Conservation (phyloP, 192 early-diverging fungal genomes). For the Backusella macrospora region DNA sequence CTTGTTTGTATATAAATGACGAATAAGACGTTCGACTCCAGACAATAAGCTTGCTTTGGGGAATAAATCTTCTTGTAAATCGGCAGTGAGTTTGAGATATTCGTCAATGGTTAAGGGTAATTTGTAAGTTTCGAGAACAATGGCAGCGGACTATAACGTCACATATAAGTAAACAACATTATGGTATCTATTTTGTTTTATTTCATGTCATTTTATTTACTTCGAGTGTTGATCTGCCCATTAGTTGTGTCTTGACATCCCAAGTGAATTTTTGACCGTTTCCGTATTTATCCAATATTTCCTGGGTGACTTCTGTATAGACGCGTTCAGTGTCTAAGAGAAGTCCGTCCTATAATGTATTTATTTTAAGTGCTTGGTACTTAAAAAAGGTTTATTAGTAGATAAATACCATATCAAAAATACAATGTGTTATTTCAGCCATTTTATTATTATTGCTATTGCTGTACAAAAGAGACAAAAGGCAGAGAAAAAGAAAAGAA, state of each 20-base stretch:
- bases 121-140: constrained; percentile 71
- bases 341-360: constrained; percentile 60
- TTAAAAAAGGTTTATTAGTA: background rate
- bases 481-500: background rate
- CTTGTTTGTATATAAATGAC: constrained; percentile 68
- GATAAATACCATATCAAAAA: constrained; percentile 69
- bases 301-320: constrained; percentile 86
- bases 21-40: constrained; percentile 69
- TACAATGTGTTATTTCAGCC: constrained; percentile 61
- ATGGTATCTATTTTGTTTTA: background rate
- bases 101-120: constrained; percentile 80
- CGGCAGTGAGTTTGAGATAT: constrained; percentile 66
- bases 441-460: constrained; percentile 16
- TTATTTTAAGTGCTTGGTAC: background rate
- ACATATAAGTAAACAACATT: background rate
- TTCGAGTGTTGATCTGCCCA: constrained; percentile 66
- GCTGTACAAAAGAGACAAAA: background rate
- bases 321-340: constrained; percentile 87
- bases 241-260: constrained; percentile 72
- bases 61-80: constrained; percentile 60
- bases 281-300: constrained; percentile 76
- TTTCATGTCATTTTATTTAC: constrained; percentile 32
- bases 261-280: constrained; percentile 61
- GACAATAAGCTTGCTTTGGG: constrained; percentile 66
- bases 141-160: constrained; percentile 45